A percentile compares a stretch with the other conserved stretches of the same genome.
Evolutionary conservation across 768 basidiomycete genomes (phyloP).

Genomic region (Rossbeevera mucosa): DNA sequence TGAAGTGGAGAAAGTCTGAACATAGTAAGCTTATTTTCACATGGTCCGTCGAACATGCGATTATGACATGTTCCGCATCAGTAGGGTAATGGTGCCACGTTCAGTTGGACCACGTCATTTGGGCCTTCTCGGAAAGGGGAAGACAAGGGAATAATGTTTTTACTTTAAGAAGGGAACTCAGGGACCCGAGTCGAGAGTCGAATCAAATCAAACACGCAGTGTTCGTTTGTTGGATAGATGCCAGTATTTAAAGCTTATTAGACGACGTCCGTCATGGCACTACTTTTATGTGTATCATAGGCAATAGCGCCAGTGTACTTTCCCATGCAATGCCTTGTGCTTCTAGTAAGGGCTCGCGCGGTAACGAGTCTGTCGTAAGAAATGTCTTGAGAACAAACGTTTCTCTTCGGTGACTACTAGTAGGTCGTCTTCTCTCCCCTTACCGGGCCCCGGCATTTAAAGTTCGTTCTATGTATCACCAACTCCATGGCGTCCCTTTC

Average conservation of each 20-base stretch:
- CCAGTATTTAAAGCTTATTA: not conserved
- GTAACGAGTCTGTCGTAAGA: not conserved
- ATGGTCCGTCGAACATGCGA: not conserved
- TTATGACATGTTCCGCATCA: not conserved
- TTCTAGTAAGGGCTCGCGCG: too few relatives aligned
- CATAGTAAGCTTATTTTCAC: not conserved
- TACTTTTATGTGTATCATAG: not conserved
- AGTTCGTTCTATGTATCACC: not conserved
- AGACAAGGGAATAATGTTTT: not conserved
- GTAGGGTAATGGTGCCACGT: not conserved
- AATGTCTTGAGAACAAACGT: too few relatives aligned
- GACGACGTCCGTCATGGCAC: not conserved
- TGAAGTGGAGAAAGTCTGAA: not conserved
- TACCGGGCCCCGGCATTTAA: not conserved
- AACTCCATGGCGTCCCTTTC: constrained; percentile 19
- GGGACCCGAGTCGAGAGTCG: not conserved
- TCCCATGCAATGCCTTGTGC: not conserved
- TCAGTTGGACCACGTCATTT: not conserved
- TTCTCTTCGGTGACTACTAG: too few relatives aligned
- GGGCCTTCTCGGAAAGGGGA: not conserved
- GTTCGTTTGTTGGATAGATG: not conserved
- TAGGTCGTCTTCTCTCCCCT: not conserved
- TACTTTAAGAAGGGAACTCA: not conserved
- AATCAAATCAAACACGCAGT: not conserved
- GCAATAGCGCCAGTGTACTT: not conserved